Conservation (phyloP, 192 early-diverging fungal species). For the Coemansia sp. region DNA sequence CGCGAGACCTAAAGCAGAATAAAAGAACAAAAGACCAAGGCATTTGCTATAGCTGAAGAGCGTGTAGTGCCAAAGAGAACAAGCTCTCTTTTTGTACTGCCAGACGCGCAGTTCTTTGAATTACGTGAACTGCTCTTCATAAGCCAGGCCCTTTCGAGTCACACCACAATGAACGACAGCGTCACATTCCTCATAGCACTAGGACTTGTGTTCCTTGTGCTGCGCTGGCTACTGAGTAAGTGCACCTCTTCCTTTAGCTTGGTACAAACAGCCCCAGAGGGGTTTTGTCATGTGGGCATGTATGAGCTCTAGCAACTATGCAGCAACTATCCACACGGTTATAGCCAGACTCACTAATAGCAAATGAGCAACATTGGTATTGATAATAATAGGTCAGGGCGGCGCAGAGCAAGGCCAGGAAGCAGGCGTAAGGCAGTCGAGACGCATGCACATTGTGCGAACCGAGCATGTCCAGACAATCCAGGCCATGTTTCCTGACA, state of each 20-base stretch:
- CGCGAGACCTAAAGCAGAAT: background rate
- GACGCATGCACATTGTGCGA: constrained; percentile 38
- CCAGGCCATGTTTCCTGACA: constrained; percentile 79
- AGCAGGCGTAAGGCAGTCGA: constrained; percentile 16
- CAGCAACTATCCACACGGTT: background rate
- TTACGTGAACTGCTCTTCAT: background rate
- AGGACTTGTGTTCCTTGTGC: constrained; percentile 46
- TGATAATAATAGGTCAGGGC: constrained; percentile 28
- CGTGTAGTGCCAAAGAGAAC: background rate
- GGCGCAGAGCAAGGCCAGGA: constrained; percentile 30
- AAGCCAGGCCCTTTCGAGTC: background rate
- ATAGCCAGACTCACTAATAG: background rate
- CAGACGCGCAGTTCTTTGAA: constrained; percentile 3
- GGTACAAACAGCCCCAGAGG: background rate
- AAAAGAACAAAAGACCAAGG: background rate
- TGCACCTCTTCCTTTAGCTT: background rate
- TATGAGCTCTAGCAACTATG: background rate
- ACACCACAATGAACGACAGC: constrained; percentile 46
- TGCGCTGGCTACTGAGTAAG: constrained; percentile 51
- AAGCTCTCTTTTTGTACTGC: background rate
- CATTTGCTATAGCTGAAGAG: background rate
- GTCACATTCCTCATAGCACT: constrained; percentile 44
- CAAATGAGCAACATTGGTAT: background rate
- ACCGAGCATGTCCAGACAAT: constrained; percentile 66
- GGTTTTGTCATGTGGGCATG: background rate